Base-by-base conservation (phyloP, 495 filamentous ascomycete species). In the Penicillium cinerascens region DNA sequence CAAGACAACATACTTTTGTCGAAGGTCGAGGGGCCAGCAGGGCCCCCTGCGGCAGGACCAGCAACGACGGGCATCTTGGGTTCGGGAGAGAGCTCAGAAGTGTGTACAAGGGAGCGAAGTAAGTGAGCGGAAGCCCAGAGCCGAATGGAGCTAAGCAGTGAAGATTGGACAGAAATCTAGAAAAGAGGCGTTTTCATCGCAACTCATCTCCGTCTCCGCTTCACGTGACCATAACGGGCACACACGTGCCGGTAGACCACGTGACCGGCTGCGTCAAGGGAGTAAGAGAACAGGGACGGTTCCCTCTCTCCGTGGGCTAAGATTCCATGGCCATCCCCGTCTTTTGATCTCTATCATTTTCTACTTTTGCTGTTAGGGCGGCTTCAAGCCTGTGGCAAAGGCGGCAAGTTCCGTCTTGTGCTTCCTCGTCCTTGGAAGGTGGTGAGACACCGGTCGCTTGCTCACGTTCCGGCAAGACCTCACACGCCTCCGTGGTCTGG, bases 1-100 rank as follows among this genome's bases (percentile, higher is more conserved):
- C 18, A 8, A 47, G 38, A 47, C 21, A 59, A 80, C 85, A 58
- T 80, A 97, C 93, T 84, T 74, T 98, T 98, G 67, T 98, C 92
- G 60, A 92, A 83, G 38, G 86, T 88, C 26, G 92, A 95, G 42
- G 87, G 89, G 55, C 87, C 92, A 47, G 69, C 67, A 60, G 60
- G 57, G 26, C 63, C 63, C 62, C 64, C 65, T 73, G 70, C 59
- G 70, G 67, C 60, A 61, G 78, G 80, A 51, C 80, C 80, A 55
- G 87, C 83, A 58, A 87, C 75, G 49, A 78, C 81, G 55, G 87
- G 87, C 86, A 89, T 89, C 37, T 44, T 80, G 70, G n/a, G 58
- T 48, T 1, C 11, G 18, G 46, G 25, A 17, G 36, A 29, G 29
- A 54, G 23, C 29, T 4, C 20, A 39, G 7, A 20, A 37, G 7